These are phyloP conservation scores for Brassica carinata DNA, from an alignment of 345 rosid genomes.

Conservation along the genomic window DNA sequence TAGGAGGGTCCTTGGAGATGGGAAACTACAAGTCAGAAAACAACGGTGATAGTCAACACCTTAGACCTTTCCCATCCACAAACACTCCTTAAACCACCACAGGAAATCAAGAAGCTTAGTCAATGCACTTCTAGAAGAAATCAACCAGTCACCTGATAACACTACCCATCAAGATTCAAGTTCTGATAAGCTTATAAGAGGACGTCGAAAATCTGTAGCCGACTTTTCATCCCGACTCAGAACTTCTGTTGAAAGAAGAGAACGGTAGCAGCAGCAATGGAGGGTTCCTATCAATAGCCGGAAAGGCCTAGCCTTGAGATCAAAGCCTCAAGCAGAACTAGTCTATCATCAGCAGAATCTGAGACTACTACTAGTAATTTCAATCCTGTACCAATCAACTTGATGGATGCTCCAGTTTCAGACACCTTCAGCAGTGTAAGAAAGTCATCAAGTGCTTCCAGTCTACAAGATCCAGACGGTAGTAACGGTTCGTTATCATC, in stretches of 20 bases:
- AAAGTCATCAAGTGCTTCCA: constrained; percentile 86
- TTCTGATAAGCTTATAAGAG: constrained; percentile 49
- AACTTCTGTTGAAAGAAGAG: constrained; percentile 67
- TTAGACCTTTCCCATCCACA: constrained; percentile 43
- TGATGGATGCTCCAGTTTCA: constrained; percentile 40
- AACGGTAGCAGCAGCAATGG: constrained; percentile 39
- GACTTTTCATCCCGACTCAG: constrained; percentile 52
- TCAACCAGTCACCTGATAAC: constrained; percentile 42
- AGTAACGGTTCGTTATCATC: constrained; percentile 43
- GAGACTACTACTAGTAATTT: constrained; percentile 32
- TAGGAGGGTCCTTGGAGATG: constrained; percentile 40
- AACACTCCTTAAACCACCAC: constrained; percentile 46
- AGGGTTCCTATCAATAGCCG: constrained; percentile 51
- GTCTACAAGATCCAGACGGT: constrained; percentile 69
- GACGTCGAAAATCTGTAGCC: constrained; percentile 73
- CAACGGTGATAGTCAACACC: constrained; percentile 41
- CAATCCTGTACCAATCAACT: constrained; percentile 46
- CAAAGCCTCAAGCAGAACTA: constrained; percentile 62
- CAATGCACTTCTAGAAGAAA: constrained; percentile 47
- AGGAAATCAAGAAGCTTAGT: constrained; percentile 68
- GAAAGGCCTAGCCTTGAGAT: constrained; percentile 68
- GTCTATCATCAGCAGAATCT: constrained; percentile 42
- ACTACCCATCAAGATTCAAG: constrained; percentile 30
- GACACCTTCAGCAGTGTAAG: constrained; percentile 53
- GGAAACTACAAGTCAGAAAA: constrained; percentile 44